Percentiles rank a stretch among this genome's conserved stretches.
Conservation (phyloP, 208 protist genomes). For the Trypanosoma scelopori region DNA sequence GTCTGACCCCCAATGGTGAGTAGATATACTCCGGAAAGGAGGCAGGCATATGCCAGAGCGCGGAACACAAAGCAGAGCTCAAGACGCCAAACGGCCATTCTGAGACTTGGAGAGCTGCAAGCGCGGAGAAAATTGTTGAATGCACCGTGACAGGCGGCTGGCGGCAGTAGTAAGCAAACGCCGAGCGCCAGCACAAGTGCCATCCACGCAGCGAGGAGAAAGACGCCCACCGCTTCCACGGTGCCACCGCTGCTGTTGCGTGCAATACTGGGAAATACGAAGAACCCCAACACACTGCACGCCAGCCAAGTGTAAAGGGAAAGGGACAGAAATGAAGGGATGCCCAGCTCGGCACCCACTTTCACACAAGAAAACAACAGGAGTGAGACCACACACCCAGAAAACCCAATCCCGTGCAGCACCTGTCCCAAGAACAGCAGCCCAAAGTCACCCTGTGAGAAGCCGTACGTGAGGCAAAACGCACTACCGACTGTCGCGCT, state of each 20-base stretch:
- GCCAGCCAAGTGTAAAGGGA: not conserved
- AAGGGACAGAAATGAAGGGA: not conserved
- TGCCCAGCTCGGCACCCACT: not conserved
- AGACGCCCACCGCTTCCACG: not conserved
- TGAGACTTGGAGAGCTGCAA: not conserved
- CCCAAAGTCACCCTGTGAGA: not conserved
- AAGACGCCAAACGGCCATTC: not conserved
- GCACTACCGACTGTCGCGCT: not conserved
- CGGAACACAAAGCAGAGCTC: not conserved
- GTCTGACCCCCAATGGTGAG: not conserved
- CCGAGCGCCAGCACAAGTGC: not conserved
- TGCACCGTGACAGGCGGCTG: not conserved
- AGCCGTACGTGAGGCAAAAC: not conserved
- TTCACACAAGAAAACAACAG: conserved; percentile 1
- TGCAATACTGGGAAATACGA: not conserved
- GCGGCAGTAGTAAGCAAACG: not conserved
- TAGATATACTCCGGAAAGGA: not conserved
- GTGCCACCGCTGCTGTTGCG: not conserved
- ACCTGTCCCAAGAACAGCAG: conserved; percentile 1
- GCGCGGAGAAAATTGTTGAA: not conserved
- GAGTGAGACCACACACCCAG: not conserved
- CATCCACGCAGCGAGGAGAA: not conserved
- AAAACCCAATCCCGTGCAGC: not conserved
- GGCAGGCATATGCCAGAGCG: not conserved
- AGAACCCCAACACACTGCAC: not conserved